Evolutionary conservation across 192 early-diverging fungal genomes (phyloP).

Genomic region (Podila minutissima): DNA sequence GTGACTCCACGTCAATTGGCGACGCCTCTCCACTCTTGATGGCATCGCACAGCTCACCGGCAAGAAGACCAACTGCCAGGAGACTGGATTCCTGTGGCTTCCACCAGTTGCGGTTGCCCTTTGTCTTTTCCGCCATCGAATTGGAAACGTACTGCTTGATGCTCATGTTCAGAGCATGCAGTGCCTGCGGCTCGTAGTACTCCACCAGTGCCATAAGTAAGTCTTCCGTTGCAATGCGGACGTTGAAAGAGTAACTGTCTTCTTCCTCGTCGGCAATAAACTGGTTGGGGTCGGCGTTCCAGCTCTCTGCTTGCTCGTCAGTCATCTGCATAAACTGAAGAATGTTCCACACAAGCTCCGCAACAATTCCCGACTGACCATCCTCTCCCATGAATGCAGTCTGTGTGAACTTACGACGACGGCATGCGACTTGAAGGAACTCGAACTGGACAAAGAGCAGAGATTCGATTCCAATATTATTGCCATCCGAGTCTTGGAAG

Average conservation of each 20-base stretch:
- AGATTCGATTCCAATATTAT: slow-evolving; percentile 65
- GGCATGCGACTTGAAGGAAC: slow-evolving; percentile 60
- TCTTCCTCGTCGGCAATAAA: slow-evolving; percentile 93
- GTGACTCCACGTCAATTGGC: slow-evolving; percentile 67
- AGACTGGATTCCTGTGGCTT: slow-evolving; percentile 84
- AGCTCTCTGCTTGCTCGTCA: slow-evolving; percentile 68
- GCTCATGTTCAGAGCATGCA: slow-evolving; percentile 10
- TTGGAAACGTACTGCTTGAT: slow-evolving; percentile 54
- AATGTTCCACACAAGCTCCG: slow-evolving; percentile 60
- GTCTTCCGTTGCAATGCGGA: slow-evolving; percentile 83
- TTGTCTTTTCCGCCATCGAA: slow-evolving; percentile 36
- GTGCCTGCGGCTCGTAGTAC: slow-evolving; percentile 4
- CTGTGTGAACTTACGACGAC: slow-evolving; percentile 58
- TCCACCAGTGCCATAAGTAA: slow-evolving; percentile 32
- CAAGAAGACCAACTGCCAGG: slow-evolving; percentile 72
- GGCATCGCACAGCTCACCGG: slow-evolving; percentile 65
- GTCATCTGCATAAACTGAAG: slow-evolving; percentile 85
- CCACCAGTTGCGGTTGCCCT: slow-evolving; percentile 62
- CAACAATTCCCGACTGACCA: slow-evolving; percentile 54
- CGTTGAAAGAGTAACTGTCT: slow-evolving; percentile 79
- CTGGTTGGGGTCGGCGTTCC: slow-evolving; percentile 85
- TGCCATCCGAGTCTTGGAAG: slow-evolving; percentile 74
- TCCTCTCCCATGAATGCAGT: slow-evolving; percentile 55
- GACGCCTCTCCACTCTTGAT: slow-evolving; percentile 38
- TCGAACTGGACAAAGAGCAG: slow-evolving; percentile 73